A percentile compares a stretch with the other conserved stretches of the same genome.
phyloP scores from a whole-genome alignment of 129 eudicot genomes.

The Flaveria linearis region DNA sequence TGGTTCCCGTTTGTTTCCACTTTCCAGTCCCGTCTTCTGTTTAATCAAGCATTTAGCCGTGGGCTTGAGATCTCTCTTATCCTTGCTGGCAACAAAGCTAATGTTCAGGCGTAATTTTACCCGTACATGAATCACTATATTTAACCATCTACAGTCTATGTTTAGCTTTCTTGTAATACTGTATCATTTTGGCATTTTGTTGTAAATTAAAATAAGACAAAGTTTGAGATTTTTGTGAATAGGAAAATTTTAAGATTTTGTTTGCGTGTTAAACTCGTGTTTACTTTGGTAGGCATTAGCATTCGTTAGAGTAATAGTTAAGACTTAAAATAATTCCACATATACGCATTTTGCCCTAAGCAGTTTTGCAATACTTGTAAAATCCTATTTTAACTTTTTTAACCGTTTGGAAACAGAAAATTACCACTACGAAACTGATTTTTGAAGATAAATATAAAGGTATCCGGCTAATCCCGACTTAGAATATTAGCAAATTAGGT shows the following conservation, averaged over 20 bases:
- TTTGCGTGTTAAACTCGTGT: not conserved
- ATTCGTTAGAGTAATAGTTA: not conserved
- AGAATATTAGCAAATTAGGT: too few species aligned
- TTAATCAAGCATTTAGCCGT: conserved; percentile 98
- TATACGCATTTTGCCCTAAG: too few species aligned
- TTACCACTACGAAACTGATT: too few species aligned
- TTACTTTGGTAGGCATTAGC: not conserved
- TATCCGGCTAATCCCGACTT: not conserved
- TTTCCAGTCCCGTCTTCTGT: conserved; percentile 94
- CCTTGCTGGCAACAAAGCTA: conserved; percentile 99
- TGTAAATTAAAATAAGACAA: conserved; percentile 7
- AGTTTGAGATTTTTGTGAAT: conserved; percentile 26
- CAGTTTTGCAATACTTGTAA: too few species aligned
- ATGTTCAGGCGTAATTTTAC: conserved; percentile 49
- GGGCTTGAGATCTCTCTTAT: conserved; percentile 95
- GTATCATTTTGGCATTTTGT: conserved; percentile 11
- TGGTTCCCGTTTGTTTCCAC: conserved; percentile 98
- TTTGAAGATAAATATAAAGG: too few species aligned
- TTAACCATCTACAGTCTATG: not conserved
- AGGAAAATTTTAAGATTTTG: conserved; percentile 25
- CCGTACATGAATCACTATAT: conserved; percentile 3
- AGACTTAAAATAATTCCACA: not conserved
- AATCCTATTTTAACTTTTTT: too few species aligned
- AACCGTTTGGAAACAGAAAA: too few species aligned
- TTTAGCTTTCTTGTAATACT: conserved; percentile 10